Percentiles rank a stretch among this genome's conserved stretches.
phyloP scores from a whole-genome alignment of 768 basidiomycete species.

The Cubamyces sp. region DNA sequence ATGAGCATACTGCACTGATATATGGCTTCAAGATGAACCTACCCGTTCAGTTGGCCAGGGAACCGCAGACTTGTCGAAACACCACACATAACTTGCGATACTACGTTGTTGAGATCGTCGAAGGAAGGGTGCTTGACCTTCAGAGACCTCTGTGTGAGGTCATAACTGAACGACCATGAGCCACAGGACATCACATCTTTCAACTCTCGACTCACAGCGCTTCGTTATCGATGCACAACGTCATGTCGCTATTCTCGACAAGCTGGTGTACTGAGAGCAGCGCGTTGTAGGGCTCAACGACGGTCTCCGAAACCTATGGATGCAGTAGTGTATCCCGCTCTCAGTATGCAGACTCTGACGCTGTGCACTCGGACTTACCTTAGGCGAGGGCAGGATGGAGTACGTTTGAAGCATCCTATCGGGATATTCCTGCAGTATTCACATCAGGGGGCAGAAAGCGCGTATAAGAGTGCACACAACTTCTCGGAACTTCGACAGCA shows the following conservation, averaged over 20 bases:
- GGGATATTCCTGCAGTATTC: constrained; percentile 58
- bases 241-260: constrained; percentile 85
- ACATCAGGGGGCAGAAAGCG: constrained; percentile 29
- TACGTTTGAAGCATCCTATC: constrained; percentile 57
- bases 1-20: constrained; percentile 12
- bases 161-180: constrained; percentile 53
- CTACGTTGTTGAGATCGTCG: constrained; percentile 69
- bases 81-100: constrained; percentile 92
- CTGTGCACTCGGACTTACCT: constrained; percentile 38
- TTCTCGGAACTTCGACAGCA: constrained; percentile 83
- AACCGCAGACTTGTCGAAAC: constrained; percentile 91
- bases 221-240: constrained; percentile 87
- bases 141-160: constrained; percentile 67
- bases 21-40: constrained; percentile 25
- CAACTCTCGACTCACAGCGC: constrained; percentile 59
- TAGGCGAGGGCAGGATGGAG: constrained; percentile 58
- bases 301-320: constrained; percentile 49
- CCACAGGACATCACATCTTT: not conserved
- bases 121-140: constrained; percentile 70
- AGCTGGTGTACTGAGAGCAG: constrained; percentile 86
- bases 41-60: constrained; percentile 94
- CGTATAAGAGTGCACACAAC: constrained; percentile 40
- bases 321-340: not conserved
- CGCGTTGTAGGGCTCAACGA: constrained; percentile 83
- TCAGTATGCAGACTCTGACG: not conserved